phyloP scores from a whole-genome alignment of 192 early-diverging fungal genomes.

The Gonapodya prolifera region DNA sequence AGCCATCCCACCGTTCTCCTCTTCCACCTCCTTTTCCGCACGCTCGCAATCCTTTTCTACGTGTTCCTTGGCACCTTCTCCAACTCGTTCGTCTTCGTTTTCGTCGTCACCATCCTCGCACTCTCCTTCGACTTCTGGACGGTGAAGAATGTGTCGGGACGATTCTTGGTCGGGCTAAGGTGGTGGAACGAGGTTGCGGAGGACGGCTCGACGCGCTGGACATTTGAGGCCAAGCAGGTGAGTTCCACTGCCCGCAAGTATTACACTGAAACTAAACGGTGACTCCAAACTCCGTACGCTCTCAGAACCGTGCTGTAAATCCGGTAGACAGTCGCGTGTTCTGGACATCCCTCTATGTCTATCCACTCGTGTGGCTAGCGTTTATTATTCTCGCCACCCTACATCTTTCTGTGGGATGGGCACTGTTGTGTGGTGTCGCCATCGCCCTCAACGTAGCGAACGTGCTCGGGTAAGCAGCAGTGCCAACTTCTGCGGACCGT shows the following conservation, averaged over 20 bases:
- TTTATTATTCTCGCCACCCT: conserved; percentile 68
- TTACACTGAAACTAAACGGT: too few relatives aligned
- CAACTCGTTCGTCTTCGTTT: not conserved
- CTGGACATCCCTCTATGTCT: conserved; percentile 81
- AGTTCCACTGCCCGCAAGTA: conserved; percentile 13
- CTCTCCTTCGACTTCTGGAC: not conserved
- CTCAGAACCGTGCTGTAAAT: conserved; percentile 61
- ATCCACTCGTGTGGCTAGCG: conserved; percentile 69
- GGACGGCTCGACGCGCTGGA: conserved; percentile 90
- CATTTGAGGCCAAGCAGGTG: conserved; percentile 88
- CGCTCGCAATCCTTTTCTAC: not conserved
- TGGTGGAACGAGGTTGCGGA: conserved; percentile 99
- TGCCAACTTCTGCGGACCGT: too few relatives aligned
- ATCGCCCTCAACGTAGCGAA: conserved; percentile 80
- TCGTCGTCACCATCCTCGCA: not conserved
- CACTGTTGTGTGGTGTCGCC: conserved; percentile 76
- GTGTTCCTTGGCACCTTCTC: not conserved
- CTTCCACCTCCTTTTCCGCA: not conserved
- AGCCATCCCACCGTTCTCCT: too few relatives aligned
- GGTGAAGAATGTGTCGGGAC: not conserved
- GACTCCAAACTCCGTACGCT: conserved; percentile 3
- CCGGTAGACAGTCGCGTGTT: conserved; percentile 79
- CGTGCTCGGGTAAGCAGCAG: too few relatives aligned
- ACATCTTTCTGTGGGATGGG: conserved; percentile 63
- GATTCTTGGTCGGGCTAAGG: conserved; percentile 77